Evolutionary conservation across 176 grass and related monocot genomes (phyloP), one percentile per base, ranked within the genome.

Genomic region (Chloris gayana): DNA sequence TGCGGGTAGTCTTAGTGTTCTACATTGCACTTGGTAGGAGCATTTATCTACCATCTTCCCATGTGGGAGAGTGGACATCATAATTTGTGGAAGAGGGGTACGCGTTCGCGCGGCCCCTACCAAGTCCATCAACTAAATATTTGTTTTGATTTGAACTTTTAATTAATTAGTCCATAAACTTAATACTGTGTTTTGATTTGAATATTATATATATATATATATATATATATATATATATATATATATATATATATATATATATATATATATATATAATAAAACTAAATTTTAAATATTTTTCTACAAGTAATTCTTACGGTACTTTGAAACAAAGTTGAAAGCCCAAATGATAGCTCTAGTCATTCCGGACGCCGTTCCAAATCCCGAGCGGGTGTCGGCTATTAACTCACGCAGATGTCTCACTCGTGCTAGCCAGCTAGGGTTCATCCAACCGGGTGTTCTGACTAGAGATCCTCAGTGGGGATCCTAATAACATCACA

Each of bases 361-460:
- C 9, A 93, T 64, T 25, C 86, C 88, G 41, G 78, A 74, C 68
- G 92, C 79, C 59, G 72, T 30, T 29, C 80, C 84, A 50, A 89
- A 93, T 44, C 67, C 79, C 59, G 81, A 64, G n/a, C 67, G 91
- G 13, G 80, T 81, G 71, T 76, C 90, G 46, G 60, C 54, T 79
- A 97, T 81, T 27, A 89, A 59, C 59, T 91, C 86, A 21, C 86
- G 83, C 46, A 97, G 64, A 56, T 91, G 69, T 67, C 91, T 89
- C 61, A 89, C 84, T 2, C n/a, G 78, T 82, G 78, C 73, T 91
- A 67, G 88, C 94, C 53, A 87, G 74, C 77, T 59, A 70, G 2
- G 84, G 70, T 67, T 79, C 86, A 21, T 70, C 63, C 67, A 73
- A 27, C 21, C 64, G 51, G 5, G 75, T 71, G 30, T 75, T 88